phyloP scores from a whole-genome alignment of 2,329 filamentous ascomycete genomes.

The Pseudogymnoascus sp. region DNA sequence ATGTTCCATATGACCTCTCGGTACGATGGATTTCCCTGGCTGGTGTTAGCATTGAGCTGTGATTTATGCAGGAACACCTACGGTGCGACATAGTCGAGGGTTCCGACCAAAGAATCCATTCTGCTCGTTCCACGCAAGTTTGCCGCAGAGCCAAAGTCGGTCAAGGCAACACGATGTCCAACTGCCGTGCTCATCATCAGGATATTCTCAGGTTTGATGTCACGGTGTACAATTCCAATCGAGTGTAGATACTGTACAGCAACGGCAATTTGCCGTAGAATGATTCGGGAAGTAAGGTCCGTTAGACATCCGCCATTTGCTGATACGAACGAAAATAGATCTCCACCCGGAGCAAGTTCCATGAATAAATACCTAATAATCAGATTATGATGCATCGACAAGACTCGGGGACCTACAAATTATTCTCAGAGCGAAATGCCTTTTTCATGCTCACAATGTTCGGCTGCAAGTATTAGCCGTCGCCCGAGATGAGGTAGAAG shows the following conservation, averaged over 20 bases:
- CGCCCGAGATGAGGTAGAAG: background rate
- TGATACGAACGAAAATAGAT: constrained; percentile 25
- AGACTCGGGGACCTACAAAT: constrained; percentile 32
- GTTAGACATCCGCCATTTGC: constrained; percentile 17
- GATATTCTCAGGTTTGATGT: constrained; percentile 28
- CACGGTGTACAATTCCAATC: constrained; percentile 23
- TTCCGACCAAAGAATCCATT: constrained; percentile 24
- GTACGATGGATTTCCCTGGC: constrained; percentile 9
- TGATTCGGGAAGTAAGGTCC: constrained; percentile 22
- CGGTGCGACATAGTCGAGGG: constrained; percentile 25
- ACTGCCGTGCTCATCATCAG: constrained; percentile 23
- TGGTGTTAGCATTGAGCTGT: background rate
- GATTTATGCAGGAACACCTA: constrained; percentile 14
- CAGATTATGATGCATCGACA: constrained; percentile 4
- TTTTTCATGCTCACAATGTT: constrained; percentile 46
- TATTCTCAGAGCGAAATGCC: constrained; percentile 40
- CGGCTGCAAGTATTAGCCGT: constrained; percentile 32
- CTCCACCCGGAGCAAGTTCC: constrained; percentile 44
- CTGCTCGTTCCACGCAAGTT: constrained; percentile 15
- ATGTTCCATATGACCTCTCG: constrained; percentile 19
- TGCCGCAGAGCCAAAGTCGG: constrained; percentile 28
- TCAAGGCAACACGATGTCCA: constrained; percentile 25
- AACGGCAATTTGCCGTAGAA: constrained; percentile 24
- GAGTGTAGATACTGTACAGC: constrained; percentile 25
- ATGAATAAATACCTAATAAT: constrained; percentile 44